Base-by-base conservation (phyloP, 2,329 filamentous ascomycete genomes). In the Rhinocladiella mackenziei region DNA sequence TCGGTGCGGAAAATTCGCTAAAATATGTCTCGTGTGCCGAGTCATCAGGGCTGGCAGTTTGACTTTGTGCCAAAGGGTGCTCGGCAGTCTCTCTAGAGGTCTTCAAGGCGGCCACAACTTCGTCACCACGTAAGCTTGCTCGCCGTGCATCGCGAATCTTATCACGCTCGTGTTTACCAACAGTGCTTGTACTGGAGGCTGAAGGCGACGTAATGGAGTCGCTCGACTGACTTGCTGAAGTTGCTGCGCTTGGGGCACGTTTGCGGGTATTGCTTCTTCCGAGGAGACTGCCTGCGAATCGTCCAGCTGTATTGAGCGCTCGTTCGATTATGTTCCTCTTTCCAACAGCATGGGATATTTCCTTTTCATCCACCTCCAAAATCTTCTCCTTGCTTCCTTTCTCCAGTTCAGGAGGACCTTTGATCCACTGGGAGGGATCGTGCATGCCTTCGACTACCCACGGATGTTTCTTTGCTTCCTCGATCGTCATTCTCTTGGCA, bases 391-490 rank as follows among this genome's bases (percentile, higher is more conserved):
- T 80, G 22, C 81, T 83, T 48, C 83, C 83, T 25, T 83, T 78
- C 26, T 80, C 82, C 2, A 89, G 89, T 59, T 97, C 91, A 1
- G 89, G 95, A 52, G 89, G 95, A 52, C 94, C 88, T 57, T 95
- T 88, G n/a, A 96, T 78, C 92, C 92, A 98, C 7, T 76, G 74
- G 22, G 79, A 71, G 26, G 83, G 78, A 56, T 95, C 83, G 23
- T 78, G 70, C 33, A 97, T 78, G 52, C 84, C 89, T 45, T 83
- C 74, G 1, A 91, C 74, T 11, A 97, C 84, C 92, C 92, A 98
- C 4, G 84, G 83, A 61, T 98, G 92, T 48, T 86, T 83, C 65
- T 97, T 97, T 58, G 97, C 91, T 57, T 96, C 91, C 48, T 83
- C 81, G 39, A 98, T 72, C 5, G 86, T 85, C 58, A 98, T 96